phyloP scores from a whole-genome alignment of 768 basidiomycete species.

The Panellus pusillus region DNA sequence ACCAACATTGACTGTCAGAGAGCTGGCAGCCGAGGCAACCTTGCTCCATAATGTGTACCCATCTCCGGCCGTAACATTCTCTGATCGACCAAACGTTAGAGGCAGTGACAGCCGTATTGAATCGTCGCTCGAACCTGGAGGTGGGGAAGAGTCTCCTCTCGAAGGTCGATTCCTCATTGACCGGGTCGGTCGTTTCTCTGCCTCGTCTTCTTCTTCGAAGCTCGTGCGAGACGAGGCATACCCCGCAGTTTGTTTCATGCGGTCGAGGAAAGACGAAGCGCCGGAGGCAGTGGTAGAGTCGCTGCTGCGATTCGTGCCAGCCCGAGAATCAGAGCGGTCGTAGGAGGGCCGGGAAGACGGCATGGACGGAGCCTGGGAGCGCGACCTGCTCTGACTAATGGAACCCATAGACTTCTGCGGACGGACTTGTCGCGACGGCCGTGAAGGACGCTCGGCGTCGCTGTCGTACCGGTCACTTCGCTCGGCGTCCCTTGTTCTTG shows the following conservation, averaged over 20 bases:
- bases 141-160: slow-evolving; percentile 9
- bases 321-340: slow-evolving; percentile 18
- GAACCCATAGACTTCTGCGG: slow-evolving; percentile 25
- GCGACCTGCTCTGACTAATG: slow-evolving; percentile 8
- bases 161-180: slow-evolving; percentile 9
- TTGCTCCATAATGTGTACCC: slow-evolving; percentile 56
- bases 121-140: slow-evolving; percentile 8
- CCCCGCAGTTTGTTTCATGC: slow-evolving; percentile 32
- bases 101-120: not conserved
- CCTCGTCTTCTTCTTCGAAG: slow-evolving; percentile 37
- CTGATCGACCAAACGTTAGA: slow-evolving; percentile 9
- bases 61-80: slow-evolving; percentile 28
- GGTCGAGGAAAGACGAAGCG: slow-evolving; percentile 36
- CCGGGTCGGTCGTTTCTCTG: slow-evolving; percentile 10
- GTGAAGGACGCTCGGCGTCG: slow-evolving; percentile 11
- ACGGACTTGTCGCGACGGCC: slow-evolving; percentile 23
- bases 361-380: slow-evolving; percentile 6
- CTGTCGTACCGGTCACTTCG: slow-evolving; percentile 6
- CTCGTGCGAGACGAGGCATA: slow-evolving; percentile 45
- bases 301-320: slow-evolving; percentile 17
- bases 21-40: slow-evolving; percentile 53
- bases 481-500: slow-evolving; percentile 9
- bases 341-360: slow-evolving; percentile 16
- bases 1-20: slow-evolving; percentile 55
- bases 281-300: slow-evolving; percentile 18